Evolutionary conservation across 1,139 yeast genomes (phyloP), one percentile per base, ranked within the genome.

Genomic region (Debaryomycetaceae sp.): DNA sequence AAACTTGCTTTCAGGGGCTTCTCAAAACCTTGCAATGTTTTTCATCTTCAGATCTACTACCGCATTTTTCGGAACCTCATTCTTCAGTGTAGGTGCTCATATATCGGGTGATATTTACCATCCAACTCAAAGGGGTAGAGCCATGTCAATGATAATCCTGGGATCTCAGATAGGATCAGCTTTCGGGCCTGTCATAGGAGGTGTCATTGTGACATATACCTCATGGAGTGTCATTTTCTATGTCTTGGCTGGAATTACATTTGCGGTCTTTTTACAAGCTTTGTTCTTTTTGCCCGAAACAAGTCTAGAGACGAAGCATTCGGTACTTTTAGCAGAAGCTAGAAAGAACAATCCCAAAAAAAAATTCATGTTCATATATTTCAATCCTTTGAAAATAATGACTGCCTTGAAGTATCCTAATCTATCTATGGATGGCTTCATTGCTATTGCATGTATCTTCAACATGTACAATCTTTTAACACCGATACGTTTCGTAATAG

Each of bases 41-140:
- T 72, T 62, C 47, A 60, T 78, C 0, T 77, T 77, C 48, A 59
- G 83, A 49, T 67, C 75, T 5, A 42, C 68, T 6, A 60, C 74
- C 13, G 82, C 79, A 0, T 51, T 78, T n/a, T 74, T 74, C 53
- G 83, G 82, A 3, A 76, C 81, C 1, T 69, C 80, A 0, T 77
- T 77, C 45, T 77, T 77, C 55, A 61, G 75, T 36, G 63, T 75
- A 23, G 80, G 78, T 6, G 78, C 77, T 8, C 65, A 67, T 36
- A 63, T 74, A 33, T 61, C 78, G 17, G 73, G 76, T 11, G 83
- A 78, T 53, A 64, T 76, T 35, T 72, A 66, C 48, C 58, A 58
- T 8, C 81, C 82, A 0, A 62, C 63, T 8, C 70, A 72, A 49
- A 59, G 83, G 48, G 83, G 81, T 1, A 56, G 36, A 8, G 76